phyloP scores from a whole-genome alignment of 2,329 filamentous ascomycete genomes.

The Xylariaceae sp. region DNA sequence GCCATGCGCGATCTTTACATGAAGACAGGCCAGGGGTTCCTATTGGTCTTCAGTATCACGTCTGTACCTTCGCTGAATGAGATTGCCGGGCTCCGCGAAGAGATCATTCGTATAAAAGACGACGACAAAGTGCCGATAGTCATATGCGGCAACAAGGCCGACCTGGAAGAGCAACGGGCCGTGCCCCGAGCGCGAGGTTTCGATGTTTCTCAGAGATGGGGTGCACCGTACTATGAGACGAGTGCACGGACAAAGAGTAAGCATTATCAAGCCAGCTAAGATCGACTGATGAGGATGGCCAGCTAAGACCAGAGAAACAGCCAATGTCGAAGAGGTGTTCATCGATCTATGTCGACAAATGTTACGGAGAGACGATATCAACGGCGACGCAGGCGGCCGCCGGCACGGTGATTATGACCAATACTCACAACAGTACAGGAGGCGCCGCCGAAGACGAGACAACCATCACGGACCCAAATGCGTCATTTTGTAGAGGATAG shows the following conservation, averaged over 20 bases:
- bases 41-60: constrained; percentile 88
- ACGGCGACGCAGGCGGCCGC: constrained; percentile 30
- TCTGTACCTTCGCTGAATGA: constrained; percentile 79
- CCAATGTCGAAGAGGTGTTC: constrained; percentile 89
- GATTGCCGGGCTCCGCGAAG: constrained; percentile 73
- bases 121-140: constrained; percentile 81
- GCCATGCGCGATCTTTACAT: constrained; percentile 79
- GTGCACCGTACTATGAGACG: constrained; percentile 85
- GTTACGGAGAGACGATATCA: constrained; percentile 63
- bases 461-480: constrained; percentile 37
- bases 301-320: constrained; percentile 31
- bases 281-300: background rate
- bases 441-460: constrained; percentile 31
- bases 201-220: constrained; percentile 79
- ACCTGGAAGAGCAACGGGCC: constrained; percentile 77
- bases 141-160: constrained; percentile 87
- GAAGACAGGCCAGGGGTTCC: constrained; percentile 87
- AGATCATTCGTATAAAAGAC: constrained; percentile 88
- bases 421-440: constrained; percentile 30
- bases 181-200: constrained; percentile 77
- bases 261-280: constrained; percentile 18
- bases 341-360: constrained; percentile 79
- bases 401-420: constrained; percentile 40
- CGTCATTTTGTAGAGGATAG: constrained; percentile 38
- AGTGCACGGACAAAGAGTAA: constrained; percentile 70